Evolutionary conservation across 208 protist species (phyloP).

Genomic region (Wallacemonas sp.): DNA sequence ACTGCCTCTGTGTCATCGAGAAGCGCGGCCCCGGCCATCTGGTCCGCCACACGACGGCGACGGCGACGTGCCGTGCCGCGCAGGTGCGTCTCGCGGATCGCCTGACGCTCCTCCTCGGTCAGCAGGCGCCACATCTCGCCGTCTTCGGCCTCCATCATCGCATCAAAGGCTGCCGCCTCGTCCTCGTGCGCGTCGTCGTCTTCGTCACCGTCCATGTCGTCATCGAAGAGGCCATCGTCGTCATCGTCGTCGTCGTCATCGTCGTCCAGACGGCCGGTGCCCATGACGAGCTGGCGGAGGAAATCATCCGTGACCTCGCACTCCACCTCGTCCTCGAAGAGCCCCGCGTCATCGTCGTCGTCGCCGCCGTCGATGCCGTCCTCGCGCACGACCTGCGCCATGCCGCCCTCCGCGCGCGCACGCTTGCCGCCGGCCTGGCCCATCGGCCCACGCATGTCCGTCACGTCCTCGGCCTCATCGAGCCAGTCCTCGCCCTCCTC

Average conservation of each 20-base stretch:
- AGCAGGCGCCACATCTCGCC: slow-evolving; percentile 41
- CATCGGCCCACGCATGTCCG: slow-evolving; percentile 10
- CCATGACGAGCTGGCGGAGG: slow-evolving; percentile 74
- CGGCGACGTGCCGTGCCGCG: slow-evolving; percentile 43
- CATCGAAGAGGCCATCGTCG: slow-evolving; percentile 18
- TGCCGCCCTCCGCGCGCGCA: slow-evolving; percentile 14
- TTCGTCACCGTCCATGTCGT: slow-evolving; percentile 14
- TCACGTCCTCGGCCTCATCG: slow-evolving; percentile 30
- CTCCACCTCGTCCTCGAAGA: slow-evolving; percentile 87
- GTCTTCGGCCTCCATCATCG: slow-evolving; percentile 20
- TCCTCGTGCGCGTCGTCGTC: slow-evolving; percentile 25
- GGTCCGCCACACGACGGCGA: slow-evolving; percentile 1
- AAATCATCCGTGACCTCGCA: slow-evolving; percentile 86
- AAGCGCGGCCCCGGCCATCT: slow-evolving; percentile 23
- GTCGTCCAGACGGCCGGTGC: slow-evolving; percentile 21
- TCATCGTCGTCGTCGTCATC: slow-evolving; percentile 23
- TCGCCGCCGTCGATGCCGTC: slow-evolving; percentile 27
- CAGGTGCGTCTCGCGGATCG: slow-evolving; percentile 33
- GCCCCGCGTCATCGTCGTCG: slow-evolving; percentile 58
- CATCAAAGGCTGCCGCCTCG: slow-evolving; percentile 16
- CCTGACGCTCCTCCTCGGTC: slow-evolving; percentile 50
- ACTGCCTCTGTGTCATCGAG: slow-evolving; percentile 23
- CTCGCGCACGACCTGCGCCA: slow-evolving; percentile 14
- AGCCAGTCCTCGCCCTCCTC: slow-evolving; percentile 22
- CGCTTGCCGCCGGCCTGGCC: neutral